phyloP scores from a whole-genome alignment of 1,139 yeast species.

The Kodamaea suecica region DNA sequence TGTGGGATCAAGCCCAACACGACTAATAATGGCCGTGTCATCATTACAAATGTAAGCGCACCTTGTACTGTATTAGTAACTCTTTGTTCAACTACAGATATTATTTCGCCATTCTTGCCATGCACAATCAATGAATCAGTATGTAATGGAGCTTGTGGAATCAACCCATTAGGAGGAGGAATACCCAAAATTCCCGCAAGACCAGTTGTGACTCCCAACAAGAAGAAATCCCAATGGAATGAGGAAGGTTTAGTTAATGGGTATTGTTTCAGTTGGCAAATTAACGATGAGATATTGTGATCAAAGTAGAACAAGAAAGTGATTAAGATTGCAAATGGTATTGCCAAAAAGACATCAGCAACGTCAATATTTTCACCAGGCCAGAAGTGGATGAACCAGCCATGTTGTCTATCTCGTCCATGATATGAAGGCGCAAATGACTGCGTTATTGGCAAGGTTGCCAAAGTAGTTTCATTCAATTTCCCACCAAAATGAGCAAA shows the following conservation, averaged over 20 bases:
- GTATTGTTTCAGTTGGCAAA: slow-evolving; percentile 81
- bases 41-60: slow-evolving; percentile 73
- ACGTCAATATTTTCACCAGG: slow-evolving; percentile 54
- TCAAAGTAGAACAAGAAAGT: slow-evolving; percentile 88
- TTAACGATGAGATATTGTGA: slow-evolving; percentile 89
- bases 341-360: slow-evolving; percentile 77
- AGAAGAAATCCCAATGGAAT: slow-evolving; percentile 88
- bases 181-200: slow-evolving; percentile 82
- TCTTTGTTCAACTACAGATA: slow-evolving; percentile 82
- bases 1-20: slow-evolving; percentile 90
- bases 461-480: slow-evolving; percentile 49
- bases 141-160: slow-evolving; percentile 96
- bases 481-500: slow-evolving; percentile 87
- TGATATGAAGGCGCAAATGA: slow-evolving; percentile 71
- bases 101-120: slow-evolving; percentile 44
- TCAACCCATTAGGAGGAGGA: slow-evolving; percentile 94
- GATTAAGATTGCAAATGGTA: slow-evolving; percentile 85
- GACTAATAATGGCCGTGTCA: slow-evolving; percentile 81
- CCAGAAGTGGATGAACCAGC: slow-evolving; percentile 85
- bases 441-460: slow-evolving; percentile 64
- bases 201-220: slow-evolving; percentile 84
- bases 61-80: slow-evolving; percentile 86
- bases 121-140: slow-evolving; percentile 72
- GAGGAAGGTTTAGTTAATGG: slow-evolving; percentile 83
- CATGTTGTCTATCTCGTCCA: slow-evolving; percentile 40